Percentiles rank a stretch among this genome's conserved stretches.
Conservation (phyloP, 1,139 yeast genomes). For the Blastobotrys serpentis region DNA sequence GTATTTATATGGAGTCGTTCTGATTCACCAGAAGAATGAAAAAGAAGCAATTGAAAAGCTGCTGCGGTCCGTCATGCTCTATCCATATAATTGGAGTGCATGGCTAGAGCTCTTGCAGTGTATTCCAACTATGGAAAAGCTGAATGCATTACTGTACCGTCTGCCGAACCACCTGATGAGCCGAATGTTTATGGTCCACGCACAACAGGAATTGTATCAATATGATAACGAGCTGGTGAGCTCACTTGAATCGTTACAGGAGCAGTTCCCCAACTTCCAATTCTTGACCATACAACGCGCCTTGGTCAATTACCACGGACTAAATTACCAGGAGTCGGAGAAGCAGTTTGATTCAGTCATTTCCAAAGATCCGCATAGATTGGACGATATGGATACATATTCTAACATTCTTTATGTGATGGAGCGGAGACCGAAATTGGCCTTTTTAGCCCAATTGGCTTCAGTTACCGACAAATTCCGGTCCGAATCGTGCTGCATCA, state of each 20-base stretch:
- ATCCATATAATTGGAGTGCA: slow-evolving; percentile 91
- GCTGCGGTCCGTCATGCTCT: slow-evolving; percentile 55
- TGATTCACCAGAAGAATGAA: slow-evolving; percentile 60
- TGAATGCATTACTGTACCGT: slow-evolving; percentile 21
- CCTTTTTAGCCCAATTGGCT: slow-evolving; percentile 84
- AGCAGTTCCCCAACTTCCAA: slow-evolving; percentile 66
- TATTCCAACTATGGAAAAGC: slow-evolving; percentile 59
- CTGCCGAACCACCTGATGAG: slow-evolving; percentile 43
- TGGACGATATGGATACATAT: slow-evolving; percentile 88
- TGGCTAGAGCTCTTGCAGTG: slow-evolving; percentile 82
- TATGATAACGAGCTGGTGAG: slow-evolving; percentile 42
- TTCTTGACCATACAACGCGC: slow-evolving; percentile 81
- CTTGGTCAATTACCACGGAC: slow-evolving; percentile 70
- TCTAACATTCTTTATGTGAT: slow-evolving; percentile 92
- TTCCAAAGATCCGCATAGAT: slow-evolving; percentile 74
- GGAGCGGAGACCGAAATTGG: slow-evolving; percentile 82
- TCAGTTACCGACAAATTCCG: slow-evolving; percentile 80
- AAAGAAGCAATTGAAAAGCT: slow-evolving; percentile 59
- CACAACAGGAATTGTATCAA: slow-evolving; percentile 80
- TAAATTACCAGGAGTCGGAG: slow-evolving; percentile 82
- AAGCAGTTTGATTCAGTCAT: slow-evolving; percentile 72
- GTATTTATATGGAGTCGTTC: slow-evolving; percentile 61
- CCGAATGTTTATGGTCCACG: slow-evolving; percentile 63
- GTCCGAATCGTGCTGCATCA: slow-evolving; percentile 92
- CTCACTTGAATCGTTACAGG: slow-evolving; percentile 40